A percentile compares a stretch with the other conserved stretches of the same genome.
Conservation (phyloP, 805 yeast genomes). For the Vanderwaltozyma yarrowii region DNA sequence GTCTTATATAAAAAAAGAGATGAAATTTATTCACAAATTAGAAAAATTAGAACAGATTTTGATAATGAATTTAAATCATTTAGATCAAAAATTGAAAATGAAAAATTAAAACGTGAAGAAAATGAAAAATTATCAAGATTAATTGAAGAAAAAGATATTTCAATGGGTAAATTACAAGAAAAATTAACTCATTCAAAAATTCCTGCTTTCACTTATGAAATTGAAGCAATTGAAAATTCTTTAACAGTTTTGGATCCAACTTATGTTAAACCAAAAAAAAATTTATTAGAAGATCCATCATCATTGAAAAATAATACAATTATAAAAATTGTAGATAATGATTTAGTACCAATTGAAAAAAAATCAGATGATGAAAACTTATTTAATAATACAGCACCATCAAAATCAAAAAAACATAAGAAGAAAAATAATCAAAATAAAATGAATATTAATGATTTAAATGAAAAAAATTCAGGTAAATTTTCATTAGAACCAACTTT, state of each 20-base stretch:
- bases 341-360: conserved; percentile 34
- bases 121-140: conserved; percentile 40
- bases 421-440: conserved; percentile 34
- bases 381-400: conserved; percentile 36
- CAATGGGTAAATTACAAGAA: conserved; percentile 54
- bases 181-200: conserved; percentile 60
- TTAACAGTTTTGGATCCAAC: conserved; percentile 70
- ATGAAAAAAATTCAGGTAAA: conserved; percentile 27
- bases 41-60: conserved; percentile 60
- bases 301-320: conserved; percentile 28
- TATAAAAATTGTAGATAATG: conserved; percentile 55
- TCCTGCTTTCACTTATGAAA: conserved; percentile 80
- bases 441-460: conserved; percentile 2
- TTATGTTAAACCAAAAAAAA: conserved; percentile 47
- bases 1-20: conserved; percentile 60
- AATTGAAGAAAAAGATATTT: conserved; percentile 40
- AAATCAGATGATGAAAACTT: conserved; percentile 50
- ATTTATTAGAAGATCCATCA: conserved; percentile 24
- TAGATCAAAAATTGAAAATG: conserved; percentile 57
- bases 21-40: conserved; percentile 54
- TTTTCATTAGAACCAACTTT: conserved; percentile 74
- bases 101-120: conserved; percentile 57
- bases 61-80: conserved; percentile 67
- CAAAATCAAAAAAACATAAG: conserved; percentile 41
- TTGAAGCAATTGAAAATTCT: conserved; percentile 62